phyloP scores from a whole-genome alignment of 495 filamentous ascomycete species.

The Penicillium flavigenum region DNA sequence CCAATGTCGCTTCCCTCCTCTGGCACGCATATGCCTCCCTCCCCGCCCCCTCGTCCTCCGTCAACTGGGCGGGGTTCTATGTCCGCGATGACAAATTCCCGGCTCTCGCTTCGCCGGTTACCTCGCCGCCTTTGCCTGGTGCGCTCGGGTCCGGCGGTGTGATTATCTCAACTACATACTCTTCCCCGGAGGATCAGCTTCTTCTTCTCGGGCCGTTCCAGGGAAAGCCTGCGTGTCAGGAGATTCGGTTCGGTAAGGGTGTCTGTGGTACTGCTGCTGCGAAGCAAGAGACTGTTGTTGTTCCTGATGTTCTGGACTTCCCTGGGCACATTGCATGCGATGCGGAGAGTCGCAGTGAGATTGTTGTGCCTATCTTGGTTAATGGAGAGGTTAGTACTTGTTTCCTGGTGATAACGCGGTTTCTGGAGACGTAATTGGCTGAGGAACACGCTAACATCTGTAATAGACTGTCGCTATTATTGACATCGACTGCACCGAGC shows the following conservation, averaged over 20 bases:
- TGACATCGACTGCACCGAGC: conserved; percentile 77
- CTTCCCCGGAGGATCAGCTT: conserved; percentile 26
- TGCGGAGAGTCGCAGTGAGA: conserved; percentile 77
- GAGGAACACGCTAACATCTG: conserved; percentile 15
- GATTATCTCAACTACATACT: conserved; percentile 30
- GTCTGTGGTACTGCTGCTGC: conserved; percentile 81
- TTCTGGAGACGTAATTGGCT: neutral
- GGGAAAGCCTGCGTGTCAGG: conserved; percentile 85
- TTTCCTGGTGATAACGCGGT: neutral
- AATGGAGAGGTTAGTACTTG: conserved; percentile 50
- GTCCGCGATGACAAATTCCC: conserved; percentile 62
- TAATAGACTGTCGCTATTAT: conserved; percentile 78
- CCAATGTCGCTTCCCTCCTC: conserved; percentile 80
- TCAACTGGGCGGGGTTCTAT: conserved; percentile 96
- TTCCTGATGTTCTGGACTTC: conserved; percentile 72
- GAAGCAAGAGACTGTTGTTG: conserved; percentile 62
- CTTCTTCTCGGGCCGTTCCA: conserved; percentile 87
- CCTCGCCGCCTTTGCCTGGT: conserved; percentile 24
- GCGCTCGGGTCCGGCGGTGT: conserved; percentile 15
- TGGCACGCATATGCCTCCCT: conserved; percentile 84
- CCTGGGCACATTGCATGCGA: conserved; percentile 94
- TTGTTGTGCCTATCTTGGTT: conserved; percentile 79
- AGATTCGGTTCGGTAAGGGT: conserved; percentile 73
- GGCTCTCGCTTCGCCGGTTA: conserved; percentile 33
- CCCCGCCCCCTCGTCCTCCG: conserved; percentile 64